Base-by-base conservation (phyloP, 2,329 filamentous ascomycete species). In the Trichoderma endophyticum region DNA sequence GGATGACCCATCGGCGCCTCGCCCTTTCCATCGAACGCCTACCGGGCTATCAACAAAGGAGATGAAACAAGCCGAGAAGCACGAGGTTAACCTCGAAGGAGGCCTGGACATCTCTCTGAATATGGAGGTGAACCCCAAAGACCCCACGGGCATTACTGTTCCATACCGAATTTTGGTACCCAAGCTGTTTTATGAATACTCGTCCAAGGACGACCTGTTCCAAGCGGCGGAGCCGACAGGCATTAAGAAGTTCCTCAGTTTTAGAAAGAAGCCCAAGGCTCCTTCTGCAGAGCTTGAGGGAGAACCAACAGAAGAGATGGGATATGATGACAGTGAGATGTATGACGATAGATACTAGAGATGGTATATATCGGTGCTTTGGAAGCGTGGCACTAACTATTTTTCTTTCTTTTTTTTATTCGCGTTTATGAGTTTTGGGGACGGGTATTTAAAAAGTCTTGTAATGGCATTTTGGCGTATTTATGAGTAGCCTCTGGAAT, bases 121-220 rank as follows among this genome's bases (percentile, higher is more conserved):
- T 77, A 90, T 97, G 74, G 96, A 99, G 82, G 90, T 98, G 73
- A 94, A 92, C 77, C 88, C 93, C 59, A 90, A 89, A 74, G 94
- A 99, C 77, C 95, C 96, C 0, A 88, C 92, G 0, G 97, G 96
- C 15, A 94, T 93, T 74, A 99, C 96, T 0, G 89, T 90, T 65
- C 93, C 94, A 9, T 99, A 99, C 80, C 87, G 94, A 51, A 83
- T 99, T 6, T 86, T 98, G 2, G 91, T 99, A 6, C 96, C 97
- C 12, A 89, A 90, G 68, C 83, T 99, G 66, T 87, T 86, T 81
- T 91, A 90, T 71, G 86, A 88, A 66, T 86, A 88, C 73, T 79
- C 82, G 18, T 78, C 79, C 2, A 82, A 83, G 67, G 82, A 83
- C 5, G 81, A 83, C n/a, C 79, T 81, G 26, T 48, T 76, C 61